Conservation (phyloP, 2,329 filamentous ascomycete genomes). For the Fusarium citri region DNA sequence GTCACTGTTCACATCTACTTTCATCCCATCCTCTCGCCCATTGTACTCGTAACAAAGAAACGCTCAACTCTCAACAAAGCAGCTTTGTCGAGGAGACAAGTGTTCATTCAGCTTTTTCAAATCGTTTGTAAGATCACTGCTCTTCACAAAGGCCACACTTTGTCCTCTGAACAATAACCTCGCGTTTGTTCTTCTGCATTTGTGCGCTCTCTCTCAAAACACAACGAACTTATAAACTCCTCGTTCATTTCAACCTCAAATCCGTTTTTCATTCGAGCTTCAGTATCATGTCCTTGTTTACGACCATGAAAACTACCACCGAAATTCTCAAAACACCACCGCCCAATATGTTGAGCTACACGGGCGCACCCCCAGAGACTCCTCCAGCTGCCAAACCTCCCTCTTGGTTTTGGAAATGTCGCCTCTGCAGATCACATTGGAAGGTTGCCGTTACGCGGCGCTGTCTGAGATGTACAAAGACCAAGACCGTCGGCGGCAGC, state of each 20-base stretch:
- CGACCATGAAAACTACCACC: background rate
- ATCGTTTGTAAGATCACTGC: background rate
- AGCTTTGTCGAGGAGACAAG: background rate
- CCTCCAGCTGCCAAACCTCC: conserved; percentile 1
- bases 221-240: background rate
- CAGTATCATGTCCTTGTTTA: background rate
- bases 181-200: background rate
- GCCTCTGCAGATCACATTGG: conserved; percentile 46
- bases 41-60: conserved; percentile 14
- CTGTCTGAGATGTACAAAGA: conserved; percentile 14
- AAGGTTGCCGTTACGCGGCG: conserved; percentile 29
- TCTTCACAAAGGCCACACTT: background rate
- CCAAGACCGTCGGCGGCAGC: background rate
- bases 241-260: background rate
- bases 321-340: background rate
- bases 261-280: background rate
- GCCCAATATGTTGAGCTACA: background rate
- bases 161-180: background rate
- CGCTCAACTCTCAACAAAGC: background rate
- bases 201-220: background rate
- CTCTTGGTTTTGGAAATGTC: conserved; percentile 52
- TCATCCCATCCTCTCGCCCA: background rate
- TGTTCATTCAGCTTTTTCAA: background rate
- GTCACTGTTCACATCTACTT: background rate
- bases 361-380: background rate